Base-by-base conservation (phyloP, 352 stramenopile species). In the Phytophthora hybrid region DNA sequence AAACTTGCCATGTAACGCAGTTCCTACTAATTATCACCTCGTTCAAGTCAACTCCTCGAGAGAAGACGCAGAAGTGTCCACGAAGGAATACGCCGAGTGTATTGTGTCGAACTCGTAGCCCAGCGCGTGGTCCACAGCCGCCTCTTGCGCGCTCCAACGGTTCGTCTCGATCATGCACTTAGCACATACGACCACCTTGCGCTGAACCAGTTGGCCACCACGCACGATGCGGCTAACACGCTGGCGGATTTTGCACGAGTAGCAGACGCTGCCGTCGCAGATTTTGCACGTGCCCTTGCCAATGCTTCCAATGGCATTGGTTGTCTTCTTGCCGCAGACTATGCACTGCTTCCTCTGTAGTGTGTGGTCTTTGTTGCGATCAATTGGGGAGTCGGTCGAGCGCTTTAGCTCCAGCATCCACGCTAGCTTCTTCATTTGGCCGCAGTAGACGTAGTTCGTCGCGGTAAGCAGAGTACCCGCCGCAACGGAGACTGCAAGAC, bases 381-480 rank as follows among this genome's bases (percentile, higher is more conserved):
- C 31, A 14, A 55, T 41, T 8, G 18, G 44, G 14, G 44, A 51
- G 44, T 51, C 4, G 4, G 18, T 21, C 10, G 63, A 55, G 56
- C 59, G 37, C 10, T 21, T 65, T 8, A 58, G 51, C 37, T 79
- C 58, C 13, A 79, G 47, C 46, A 79, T 70, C 81, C 83, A 91
- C 39, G 79, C 66, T 16, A 89, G 62, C 62, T 88, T 91, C 63
- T 85, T 85, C 80, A 87, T 86, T 41, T 86, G 80, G 6, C 75
- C 78, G 46, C 80, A 91, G 41, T 85, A 63, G 13, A 86, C 75
- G 59, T 79, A 77, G 23, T 73, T 69, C 9, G 67, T 77, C 4
- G 68, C 58, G 9, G 77, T 77, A 5, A 87, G 49, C 31, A 90
- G 53, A 8, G 55, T 52, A 2, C 81, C 66, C 7, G 71, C 64